phyloP scores from a whole-genome alignment of 2,329 filamentous ascomycete species.

The Penicillium crustosum region DNA sequence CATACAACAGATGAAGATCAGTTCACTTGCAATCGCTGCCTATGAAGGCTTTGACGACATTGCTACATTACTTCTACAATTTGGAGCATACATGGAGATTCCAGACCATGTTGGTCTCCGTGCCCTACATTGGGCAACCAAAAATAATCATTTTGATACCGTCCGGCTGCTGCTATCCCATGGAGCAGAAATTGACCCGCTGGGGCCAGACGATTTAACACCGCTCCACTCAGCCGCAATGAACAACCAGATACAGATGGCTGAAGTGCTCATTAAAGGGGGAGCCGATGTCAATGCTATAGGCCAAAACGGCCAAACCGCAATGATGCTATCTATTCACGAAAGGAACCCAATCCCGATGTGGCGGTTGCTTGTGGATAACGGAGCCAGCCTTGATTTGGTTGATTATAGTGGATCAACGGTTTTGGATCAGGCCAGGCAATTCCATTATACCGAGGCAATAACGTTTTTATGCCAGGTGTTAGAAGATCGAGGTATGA shows the following conservation, averaged over 20 bases:
- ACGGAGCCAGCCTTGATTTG: not conserved
- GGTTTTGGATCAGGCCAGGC: not conserved
- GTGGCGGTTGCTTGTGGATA: not conserved
- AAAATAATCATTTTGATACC: not conserved
- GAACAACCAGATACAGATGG: not conserved
- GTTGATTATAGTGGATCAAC: not conserved
- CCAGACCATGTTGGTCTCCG: not conserved
- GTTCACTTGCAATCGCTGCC: slow-evolving; percentile 16
- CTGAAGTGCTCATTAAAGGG: not conserved
- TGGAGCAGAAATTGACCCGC: not conserved
- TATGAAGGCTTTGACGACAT: slow-evolving; percentile 4
- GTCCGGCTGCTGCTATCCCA: not conserved
- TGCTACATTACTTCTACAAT: not conserved
- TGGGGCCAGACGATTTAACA: not conserved
- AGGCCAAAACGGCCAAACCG: not conserved
- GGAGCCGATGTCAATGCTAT: slow-evolving; percentile 2
- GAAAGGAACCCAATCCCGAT: not conserved
- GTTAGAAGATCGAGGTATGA: not conserved
- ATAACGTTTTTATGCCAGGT: not conserved
- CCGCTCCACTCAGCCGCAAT: not conserved
- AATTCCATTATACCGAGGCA: not conserved
- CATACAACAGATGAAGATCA: not conserved
- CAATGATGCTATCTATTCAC: not conserved
- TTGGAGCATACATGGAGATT: not conserved
- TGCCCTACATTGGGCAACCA: not conserved